A percentile compares a stretch with the other conserved stretches of the same genome.
phyloP scores from a whole-genome alignment of 768 basidiomycete species.

The Hirschioporus abietinus region DNA sequence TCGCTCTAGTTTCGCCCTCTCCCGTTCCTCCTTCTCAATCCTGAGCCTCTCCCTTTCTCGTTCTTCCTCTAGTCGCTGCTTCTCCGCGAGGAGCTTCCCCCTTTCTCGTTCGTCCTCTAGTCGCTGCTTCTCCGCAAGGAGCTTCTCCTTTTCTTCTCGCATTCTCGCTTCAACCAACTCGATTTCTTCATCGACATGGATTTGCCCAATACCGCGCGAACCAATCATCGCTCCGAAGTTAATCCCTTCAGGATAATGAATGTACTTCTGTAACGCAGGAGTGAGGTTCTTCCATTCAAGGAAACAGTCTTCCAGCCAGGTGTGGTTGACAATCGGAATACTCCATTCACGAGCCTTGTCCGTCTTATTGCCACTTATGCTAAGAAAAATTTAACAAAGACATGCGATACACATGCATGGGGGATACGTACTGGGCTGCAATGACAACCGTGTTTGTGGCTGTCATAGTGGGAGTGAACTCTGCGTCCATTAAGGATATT shows the following conservation, averaged over 20 bases:
- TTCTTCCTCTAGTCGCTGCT: slow-evolving; percentile 2
- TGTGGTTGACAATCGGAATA: slow-evolving; percentile 84
- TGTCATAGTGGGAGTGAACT: slow-evolving; percentile 79
- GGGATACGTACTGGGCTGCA: slow-evolving; percentile 66
- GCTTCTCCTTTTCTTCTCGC: slow-evolving; percentile 3
- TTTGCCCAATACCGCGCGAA: slow-evolving; percentile 22
- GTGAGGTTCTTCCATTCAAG: slow-evolving; percentile 70
- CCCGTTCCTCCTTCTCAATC: slow-evolving; percentile 1
- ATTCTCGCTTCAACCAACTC: slow-evolving; percentile 8
- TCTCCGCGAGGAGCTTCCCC: background rate
- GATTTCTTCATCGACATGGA: slow-evolving; percentile 16
- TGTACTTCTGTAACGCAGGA: slow-evolving; percentile 60
- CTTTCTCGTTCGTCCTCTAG: background rate
- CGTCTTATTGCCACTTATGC: slow-evolving; percentile 51
- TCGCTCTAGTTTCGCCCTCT: slow-evolving; percentile 1
- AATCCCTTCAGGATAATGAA: slow-evolving; percentile 59
- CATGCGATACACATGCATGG: slow-evolving; percentile 4
- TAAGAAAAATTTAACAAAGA: slow-evolving; percentile 32
- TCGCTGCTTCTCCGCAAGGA: background rate
- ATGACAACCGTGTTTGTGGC: slow-evolving; percentile 74
- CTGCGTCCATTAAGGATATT: slow-evolving; percentile 69
- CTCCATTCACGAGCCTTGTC: slow-evolving; percentile 72
- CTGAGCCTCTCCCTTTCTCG: background rate
- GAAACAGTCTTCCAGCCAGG: slow-evolving; percentile 90
- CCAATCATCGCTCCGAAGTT: slow-evolving; percentile 50